These are phyloP conservation scores for Saccharum spontaneum DNA, from an alignment of 176 grass and related monocot genomes.

Conservation along the genomic window DNA sequence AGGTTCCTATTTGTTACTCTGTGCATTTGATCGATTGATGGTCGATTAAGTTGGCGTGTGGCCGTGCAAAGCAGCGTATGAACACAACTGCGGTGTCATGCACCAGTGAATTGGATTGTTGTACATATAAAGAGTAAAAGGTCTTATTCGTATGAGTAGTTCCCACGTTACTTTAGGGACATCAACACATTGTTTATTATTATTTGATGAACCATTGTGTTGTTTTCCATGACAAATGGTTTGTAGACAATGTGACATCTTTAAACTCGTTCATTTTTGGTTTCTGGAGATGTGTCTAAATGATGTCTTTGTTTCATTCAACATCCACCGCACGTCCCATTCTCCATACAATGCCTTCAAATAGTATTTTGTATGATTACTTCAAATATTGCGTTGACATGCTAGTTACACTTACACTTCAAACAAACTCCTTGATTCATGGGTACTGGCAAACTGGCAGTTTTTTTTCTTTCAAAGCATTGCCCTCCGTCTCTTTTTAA, in stretches of 20 bases:
- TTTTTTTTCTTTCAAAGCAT: background rate
- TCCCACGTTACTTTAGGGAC: slow-evolving; percentile 34
- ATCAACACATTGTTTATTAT: slow-evolving; percentile 1
- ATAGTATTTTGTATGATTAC: background rate
- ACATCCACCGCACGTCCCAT: background rate
- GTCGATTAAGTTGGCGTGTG: background rate
- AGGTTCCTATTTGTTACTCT: background rate
- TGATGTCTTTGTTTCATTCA: background rate
- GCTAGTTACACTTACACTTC: background rate
- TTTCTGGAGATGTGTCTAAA: background rate
- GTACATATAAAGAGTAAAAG: too few relatives aligned
- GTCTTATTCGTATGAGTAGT: slow-evolving; percentile 4
- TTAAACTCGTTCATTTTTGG: background rate
- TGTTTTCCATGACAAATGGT: slow-evolving; percentile 9
- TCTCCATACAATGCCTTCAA: background rate
- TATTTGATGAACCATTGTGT: background rate
- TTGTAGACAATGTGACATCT: background rate
- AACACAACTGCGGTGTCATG: background rate
- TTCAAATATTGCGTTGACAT: background rate
- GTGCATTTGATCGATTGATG: background rate
- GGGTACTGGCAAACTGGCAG: background rate
- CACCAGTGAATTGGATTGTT: too few relatives aligned
- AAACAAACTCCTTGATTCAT: background rate
- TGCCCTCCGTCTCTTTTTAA: background rate
- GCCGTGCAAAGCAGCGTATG: background rate